Evolutionary conservation across 108 stramenopile genomes (phyloP).

Genomic region (Cylindrotheca closterium): DNA sequence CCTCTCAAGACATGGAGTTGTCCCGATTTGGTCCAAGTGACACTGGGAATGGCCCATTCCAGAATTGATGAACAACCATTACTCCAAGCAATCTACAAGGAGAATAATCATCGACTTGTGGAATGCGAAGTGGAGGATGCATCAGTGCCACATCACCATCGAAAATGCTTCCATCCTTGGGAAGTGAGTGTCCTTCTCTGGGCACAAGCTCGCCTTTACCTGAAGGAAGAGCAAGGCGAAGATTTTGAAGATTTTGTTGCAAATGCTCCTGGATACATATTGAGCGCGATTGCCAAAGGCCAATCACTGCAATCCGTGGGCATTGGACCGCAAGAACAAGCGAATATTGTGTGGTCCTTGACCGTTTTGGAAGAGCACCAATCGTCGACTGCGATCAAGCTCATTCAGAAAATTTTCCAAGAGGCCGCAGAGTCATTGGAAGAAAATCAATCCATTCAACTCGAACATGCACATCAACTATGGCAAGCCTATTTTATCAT

Average conservation of each 20-base stretch:
- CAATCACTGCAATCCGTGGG: slow-evolving; percentile 26
- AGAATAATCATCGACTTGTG: slow-evolving; percentile 49
- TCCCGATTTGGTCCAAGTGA: slow-evolving; percentile 71
- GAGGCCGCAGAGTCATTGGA: slow-evolving; percentile 44
- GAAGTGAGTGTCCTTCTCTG: slow-evolving; percentile 76
- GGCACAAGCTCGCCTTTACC: slow-evolving; percentile 72
- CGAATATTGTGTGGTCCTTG: slow-evolving; percentile 82
- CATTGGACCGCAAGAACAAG: slow-evolving; percentile 76
- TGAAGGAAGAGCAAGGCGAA: slow-evolving; percentile 44
- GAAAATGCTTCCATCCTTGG: slow-evolving; percentile 48
- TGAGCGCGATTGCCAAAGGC: slow-evolving; percentile 15
- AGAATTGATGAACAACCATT: slow-evolving; percentile 64
- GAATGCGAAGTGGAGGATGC: slow-evolving; percentile 3
- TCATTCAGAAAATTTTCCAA: slow-evolving; percentile 61
- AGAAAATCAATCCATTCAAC: slow-evolving; percentile 51
- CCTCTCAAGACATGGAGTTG: slow-evolving; percentile 59
- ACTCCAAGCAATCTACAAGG: slow-evolving; percentile 54
- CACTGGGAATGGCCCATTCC: slow-evolving; percentile 67
- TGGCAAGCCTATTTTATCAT: slow-evolving; percentile 82
- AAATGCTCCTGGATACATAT: slow-evolving; percentile 37
- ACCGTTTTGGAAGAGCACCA: slow-evolving; percentile 68
- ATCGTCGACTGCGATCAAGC: slow-evolving; percentile 32
- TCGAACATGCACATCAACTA: slow-evolving; percentile 88
- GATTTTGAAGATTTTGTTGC: slow-evolving; percentile 57
- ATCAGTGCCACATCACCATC: slow-evolving; percentile 11